Base-by-base conservation (phyloP, 2,329 filamentous ascomycete genomes). In the Aspergillus quadricinctus region DNA sequence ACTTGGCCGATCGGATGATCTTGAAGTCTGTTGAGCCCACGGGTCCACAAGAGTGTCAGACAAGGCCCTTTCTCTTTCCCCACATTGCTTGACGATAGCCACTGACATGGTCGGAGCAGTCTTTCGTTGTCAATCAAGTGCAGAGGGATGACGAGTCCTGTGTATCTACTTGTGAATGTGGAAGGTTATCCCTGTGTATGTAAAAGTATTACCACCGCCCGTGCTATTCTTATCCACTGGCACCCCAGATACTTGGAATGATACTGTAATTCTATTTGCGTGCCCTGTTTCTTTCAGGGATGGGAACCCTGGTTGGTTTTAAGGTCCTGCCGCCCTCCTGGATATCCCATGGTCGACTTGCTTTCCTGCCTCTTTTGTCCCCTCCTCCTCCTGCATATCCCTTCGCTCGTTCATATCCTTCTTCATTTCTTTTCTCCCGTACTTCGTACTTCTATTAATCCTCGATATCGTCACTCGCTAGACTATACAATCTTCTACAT, bases 381-480 rank as follows among this genome's bases (percentile, higher is more conserved):
- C 35, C 37, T 45, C 11, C 3, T 21, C 5, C 19, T 23, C 21
- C 41, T 45, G 41, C 21, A 45, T 45, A 19, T 23, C 21, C 21
- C 41, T 45, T 45, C 41, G n/a, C 8, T 45, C 41, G 41, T 45
- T 45, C 41, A 45, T 51, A 43, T 50, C 28, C 45, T 49, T 54
- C 55, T 55, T 48, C 56, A 50, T 53, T 59, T 59, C 58, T 61
- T 66, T 60, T 60, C 62, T 63, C 48, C 58, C 25, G 49, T 63
- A 57, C 60, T 56, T 57, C 57, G 54, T 60, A 50, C 58, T 49
- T 55, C 62, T 64, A 60, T 59, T 61, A 61, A 48, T 55, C 57
- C 62, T 65, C 60, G 60, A 60, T 57, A 55, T 64, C 61, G 58
- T 68, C 63, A 58, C 60, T 65, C 61, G 57, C 57, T 62, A 45